Percentiles rank a stretch among this genome's conserved stretches.
Evolutionary conservation across 148 eudicot genomes (phyloP).

Genomic region (Nepenthes mirabilis): DNA sequence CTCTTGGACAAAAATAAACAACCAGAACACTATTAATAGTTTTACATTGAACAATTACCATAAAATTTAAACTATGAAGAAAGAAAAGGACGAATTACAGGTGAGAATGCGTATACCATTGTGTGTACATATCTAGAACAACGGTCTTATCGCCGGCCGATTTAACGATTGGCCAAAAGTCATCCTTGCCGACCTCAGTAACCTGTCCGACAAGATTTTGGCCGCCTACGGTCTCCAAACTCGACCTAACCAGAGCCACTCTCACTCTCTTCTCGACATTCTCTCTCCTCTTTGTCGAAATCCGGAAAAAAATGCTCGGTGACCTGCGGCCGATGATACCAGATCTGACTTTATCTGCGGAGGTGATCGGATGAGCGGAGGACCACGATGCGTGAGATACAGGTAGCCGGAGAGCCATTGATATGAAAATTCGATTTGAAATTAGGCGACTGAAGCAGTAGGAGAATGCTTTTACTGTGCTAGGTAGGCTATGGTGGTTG

Average conservation of each 20-base stretch:
- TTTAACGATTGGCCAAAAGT: conserved; percentile 85
- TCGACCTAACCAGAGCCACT: conserved; percentile 16
- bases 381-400: conserved; percentile 14
- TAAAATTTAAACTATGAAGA: too few relatives aligned
- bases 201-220: conserved; percentile 48
- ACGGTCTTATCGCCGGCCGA: conserved; percentile 64
- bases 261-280: conserved; percentile 4
- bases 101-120: conserved; percentile 34
- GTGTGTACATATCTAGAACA: conserved; percentile 84
- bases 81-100: too few relatives aligned
- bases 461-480: too few relatives aligned
- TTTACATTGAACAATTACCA: too few relatives aligned
- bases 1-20: too few relatives aligned
- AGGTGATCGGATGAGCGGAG: not conserved
- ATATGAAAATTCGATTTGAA: not conserved
- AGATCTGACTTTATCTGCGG: too few relatives aligned
- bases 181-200: conserved; percentile 69
- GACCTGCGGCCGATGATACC: too few relatives aligned
- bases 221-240: conserved; percentile 38
- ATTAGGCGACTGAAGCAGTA: too few relatives aligned
- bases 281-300: conserved; percentile 5
- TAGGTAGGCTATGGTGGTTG: too few relatives aligned
- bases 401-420: conserved; percentile 22
- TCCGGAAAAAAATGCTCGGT: not conserved
- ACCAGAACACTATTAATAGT: too few relatives aligned